Percentiles rank a stretch among this genome's conserved stretches.
Evolutionary conservation across 2,329 filamentous ascomycete genomes (phyloP).

Genomic region (Graphilbum fragrans): DNA sequence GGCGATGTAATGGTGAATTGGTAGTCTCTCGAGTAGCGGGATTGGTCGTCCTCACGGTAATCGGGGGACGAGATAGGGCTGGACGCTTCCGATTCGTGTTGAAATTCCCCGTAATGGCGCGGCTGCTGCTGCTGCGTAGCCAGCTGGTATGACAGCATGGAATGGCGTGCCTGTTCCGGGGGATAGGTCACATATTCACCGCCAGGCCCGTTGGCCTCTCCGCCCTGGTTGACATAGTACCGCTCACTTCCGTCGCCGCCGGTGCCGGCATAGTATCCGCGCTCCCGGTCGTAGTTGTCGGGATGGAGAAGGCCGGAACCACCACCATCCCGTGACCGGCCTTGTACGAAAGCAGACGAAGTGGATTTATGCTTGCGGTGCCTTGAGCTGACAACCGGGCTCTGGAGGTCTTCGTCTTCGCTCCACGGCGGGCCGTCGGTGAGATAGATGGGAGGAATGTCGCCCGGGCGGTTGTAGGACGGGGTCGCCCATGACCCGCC

Average conservation of each 20-base stretch:
- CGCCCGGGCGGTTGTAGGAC: constrained; percentile 49
- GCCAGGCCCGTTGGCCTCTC: constrained; percentile 65
- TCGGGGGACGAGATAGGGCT: constrained; percentile 47
- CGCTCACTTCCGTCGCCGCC: constrained; percentile 61
- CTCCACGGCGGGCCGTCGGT: constrained; percentile 86
- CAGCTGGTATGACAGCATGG: constrained; percentile 33
- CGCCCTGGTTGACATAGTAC: constrained; percentile 61
- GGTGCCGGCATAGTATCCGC: constrained; percentile 55
- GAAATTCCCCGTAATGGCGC: constrained; percentile 33
- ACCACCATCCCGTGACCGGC: constrained; percentile 24
- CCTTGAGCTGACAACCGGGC: constrained; percentile 73
- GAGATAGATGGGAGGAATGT: constrained; percentile 72
- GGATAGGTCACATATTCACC: constrained; percentile 76
- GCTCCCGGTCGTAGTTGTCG: constrained; percentile 43
- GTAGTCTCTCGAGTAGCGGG: constrained; percentile 80
- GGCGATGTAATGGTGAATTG: constrained; percentile 91
- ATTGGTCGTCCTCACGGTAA: constrained; percentile 52
- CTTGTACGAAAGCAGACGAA: constrained; percentile 33
- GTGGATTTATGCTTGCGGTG: constrained; percentile 79
- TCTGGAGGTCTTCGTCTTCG: constrained; percentile 90
- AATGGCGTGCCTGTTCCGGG: constrained; percentile 47
- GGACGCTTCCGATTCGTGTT: constrained; percentile 44
- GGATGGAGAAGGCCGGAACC: constrained; percentile 12
- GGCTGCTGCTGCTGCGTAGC: constrained; percentile 33
- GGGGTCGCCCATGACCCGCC: constrained; percentile 33